Evolutionary conservation across 805 yeast genomes (phyloP).

Genomic region (Metschnikowia borealis): DNA sequence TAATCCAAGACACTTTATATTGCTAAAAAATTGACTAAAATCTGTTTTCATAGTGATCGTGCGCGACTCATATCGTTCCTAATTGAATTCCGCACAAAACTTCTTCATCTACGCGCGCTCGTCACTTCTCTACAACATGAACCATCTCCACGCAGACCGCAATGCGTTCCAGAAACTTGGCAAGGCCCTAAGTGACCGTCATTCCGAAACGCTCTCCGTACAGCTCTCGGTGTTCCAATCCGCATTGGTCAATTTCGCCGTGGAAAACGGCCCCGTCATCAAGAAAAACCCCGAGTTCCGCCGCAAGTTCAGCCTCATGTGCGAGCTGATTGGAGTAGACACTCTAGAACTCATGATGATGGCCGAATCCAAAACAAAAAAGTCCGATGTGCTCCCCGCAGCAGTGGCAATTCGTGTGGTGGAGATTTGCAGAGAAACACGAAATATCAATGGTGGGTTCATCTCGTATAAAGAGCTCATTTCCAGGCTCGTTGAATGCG

Average conservation of each 20-base stretch:
- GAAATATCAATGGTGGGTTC: constrained; percentile 78
- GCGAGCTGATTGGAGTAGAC: constrained; percentile 79
- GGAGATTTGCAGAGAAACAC: constrained; percentile 67
- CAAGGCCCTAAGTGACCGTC: constrained; percentile 45
- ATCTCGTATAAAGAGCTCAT: constrained; percentile 50
- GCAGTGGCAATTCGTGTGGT: constrained; percentile 71
- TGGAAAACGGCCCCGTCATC: constrained; percentile 66
- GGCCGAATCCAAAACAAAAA: constrained; percentile 22
- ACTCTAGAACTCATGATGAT: constrained; percentile 48
- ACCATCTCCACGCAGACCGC: constrained; percentile 10
- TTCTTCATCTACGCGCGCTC: not conserved
- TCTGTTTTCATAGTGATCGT: no score
- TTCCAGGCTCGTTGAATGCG: constrained; percentile 26
- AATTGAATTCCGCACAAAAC: no score
- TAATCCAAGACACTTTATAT: no score
- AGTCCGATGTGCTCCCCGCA: constrained; percentile 51
- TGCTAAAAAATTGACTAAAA: no score
- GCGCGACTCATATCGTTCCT: not conserved
- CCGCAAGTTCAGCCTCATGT: constrained; percentile 68
- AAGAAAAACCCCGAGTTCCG: constrained; percentile 61
- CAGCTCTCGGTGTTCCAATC: constrained; percentile 76
- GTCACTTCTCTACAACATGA: constrained; percentile 1
- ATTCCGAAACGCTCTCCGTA: constrained; percentile 57
- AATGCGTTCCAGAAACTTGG: constrained; percentile 48
- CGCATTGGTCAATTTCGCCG: constrained; percentile 71